Evolutionary conservation across 2,329 filamentous ascomycete species (phyloP).

Genomic region (Cytospora chrysosperma): DNA sequence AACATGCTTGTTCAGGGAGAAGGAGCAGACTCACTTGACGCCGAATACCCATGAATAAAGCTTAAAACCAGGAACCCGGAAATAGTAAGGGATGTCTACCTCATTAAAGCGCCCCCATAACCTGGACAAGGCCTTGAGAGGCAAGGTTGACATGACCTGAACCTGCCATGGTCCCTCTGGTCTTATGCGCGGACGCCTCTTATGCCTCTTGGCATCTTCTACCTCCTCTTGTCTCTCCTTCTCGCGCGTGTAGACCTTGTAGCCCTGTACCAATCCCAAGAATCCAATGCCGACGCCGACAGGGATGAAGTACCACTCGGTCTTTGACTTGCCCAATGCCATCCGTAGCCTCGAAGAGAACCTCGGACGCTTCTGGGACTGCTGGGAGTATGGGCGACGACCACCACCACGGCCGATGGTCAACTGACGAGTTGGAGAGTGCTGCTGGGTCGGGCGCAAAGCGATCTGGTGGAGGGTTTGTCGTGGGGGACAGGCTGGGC

Average conservation of each 20-base stretch:
- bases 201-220: constrained; percentile 44
- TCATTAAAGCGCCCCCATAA: constrained; percentile 93
- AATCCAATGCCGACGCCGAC: constrained; percentile 83
- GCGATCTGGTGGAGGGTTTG: constrained; percentile 14
- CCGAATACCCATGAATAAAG: constrained; percentile 89
- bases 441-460: constrained; percentile 10
- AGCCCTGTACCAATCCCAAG: constrained; percentile 79
- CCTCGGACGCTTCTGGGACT: constrained; percentile 45
- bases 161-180: constrained; percentile 92
- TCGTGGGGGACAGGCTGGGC: constrained; percentile 22
- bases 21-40: constrained; percentile 58
- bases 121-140: constrained; percentile 84
- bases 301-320: constrained; percentile 90
- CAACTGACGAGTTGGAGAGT: constrained; percentile 28
- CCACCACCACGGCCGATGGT: constrained; percentile 27
- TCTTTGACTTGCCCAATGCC: constrained; percentile 52
- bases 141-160: constrained; percentile 88
- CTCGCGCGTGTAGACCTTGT: constrained; percentile 64
- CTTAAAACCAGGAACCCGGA: constrained; percentile 86
- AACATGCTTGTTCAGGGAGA: constrained; percentile 2
- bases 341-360: constrained; percentile 53
- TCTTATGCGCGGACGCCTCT: constrained; percentile 61
- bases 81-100: constrained; percentile 79
- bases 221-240: constrained; percentile 52
- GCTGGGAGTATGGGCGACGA: constrained; percentile 40